phyloP scores from a whole-genome alignment of 2,329 filamentous ascomycete species.

The Atkinsonella texensis region DNA sequence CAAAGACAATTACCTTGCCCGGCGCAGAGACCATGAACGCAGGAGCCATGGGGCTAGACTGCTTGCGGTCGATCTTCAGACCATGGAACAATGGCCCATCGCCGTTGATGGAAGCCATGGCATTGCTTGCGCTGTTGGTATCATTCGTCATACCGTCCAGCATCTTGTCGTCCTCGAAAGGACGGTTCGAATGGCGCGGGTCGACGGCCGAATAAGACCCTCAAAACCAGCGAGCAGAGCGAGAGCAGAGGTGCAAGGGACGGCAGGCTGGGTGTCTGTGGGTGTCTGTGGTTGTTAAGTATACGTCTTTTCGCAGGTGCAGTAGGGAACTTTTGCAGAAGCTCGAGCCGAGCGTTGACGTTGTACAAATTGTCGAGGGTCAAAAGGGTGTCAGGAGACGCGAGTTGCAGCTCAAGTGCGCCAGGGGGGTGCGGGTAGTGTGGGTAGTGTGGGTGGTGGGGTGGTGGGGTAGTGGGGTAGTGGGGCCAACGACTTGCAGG shows the following conservation, averaged over 20 bases:
- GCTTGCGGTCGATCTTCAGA: conserved; percentile 38
- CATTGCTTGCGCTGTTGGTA: conserved; percentile 15
- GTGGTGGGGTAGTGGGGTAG: too few relatives aligned
- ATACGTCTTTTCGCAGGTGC: too few relatives aligned
- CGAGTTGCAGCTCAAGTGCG: neutral
- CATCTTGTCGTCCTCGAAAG: conserved; percentile 3
- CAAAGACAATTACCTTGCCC: conserved; percentile 96
- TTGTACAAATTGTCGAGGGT: too few relatives aligned
- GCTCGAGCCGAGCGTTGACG: too few relatives aligned
- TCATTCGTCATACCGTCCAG: conserved; percentile 14
- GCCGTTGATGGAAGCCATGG: conserved; percentile 21
- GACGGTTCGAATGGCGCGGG: neutral
- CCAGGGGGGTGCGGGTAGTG: neutral
- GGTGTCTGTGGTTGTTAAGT: neutral
- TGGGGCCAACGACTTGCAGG: too few relatives aligned
- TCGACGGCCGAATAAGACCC: neutral
- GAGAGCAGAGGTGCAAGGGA: neutral
- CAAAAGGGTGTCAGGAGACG: too few relatives aligned
- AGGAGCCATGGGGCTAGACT: conserved; percentile 60
- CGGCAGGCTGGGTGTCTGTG: neutral
- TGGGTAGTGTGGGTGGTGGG: too few relatives aligned
- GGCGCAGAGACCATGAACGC: conserved; percentile 97
- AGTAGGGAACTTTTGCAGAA: too few relatives aligned
- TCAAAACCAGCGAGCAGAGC: neutral
- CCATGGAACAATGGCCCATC: conserved; percentile 22